Base-by-base conservation (phyloP, 1,284 basidiomycete genomes). In the Peniophora sp. region DNA sequence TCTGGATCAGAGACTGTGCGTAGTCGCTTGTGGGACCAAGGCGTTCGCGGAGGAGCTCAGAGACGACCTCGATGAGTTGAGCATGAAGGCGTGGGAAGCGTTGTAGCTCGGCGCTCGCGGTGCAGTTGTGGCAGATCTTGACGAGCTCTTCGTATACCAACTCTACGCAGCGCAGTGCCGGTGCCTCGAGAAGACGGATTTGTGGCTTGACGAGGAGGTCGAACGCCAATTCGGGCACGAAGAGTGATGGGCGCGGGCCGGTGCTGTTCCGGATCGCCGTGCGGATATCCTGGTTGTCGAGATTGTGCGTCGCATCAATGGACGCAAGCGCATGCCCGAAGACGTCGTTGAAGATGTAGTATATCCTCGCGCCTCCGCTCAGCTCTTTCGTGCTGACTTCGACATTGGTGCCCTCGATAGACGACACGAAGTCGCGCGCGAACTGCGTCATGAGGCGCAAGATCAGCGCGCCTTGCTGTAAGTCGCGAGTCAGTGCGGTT, bases 301-400 rank as follows among this genome's bases (percentile, higher is more conserved):
- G 77, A 64, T 96, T 96, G 49, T 85, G 78, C 17, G 92, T 93
- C 0, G 96, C 86, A 62, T 98, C 92, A 64, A 99, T 92, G 14
- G 84, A 88, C 55, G 83, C 79, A 8, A 99, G 81, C 0, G 96
- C 96, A 50, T 88, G 79, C 3, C 97, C 97, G 63, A 99, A 99
- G 47, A 99, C 85, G 61, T 99, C 97, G 65, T 98, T 94, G 81
- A 99, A 99, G 67, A 99, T 98, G 73, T 97, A 98, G 71, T 98
- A 99, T 68, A 99, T 93, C 51, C 97, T 81, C 10, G 97, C 97
- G 51, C 97, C 97, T 42, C 97, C 97, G 24, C 92, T 98, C 9
- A 99, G 83, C 66, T 99, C 97, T 67, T 99, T 99, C 3, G 97
- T 99, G 1, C 93, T 97, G 59, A 98, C 92, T 58, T 97, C 92